Evolutionary conservation across 768 basidiomycete genomes (phyloP), one percentile per base, ranked within the genome.

Genomic region (Auricularia sp.): DNA sequence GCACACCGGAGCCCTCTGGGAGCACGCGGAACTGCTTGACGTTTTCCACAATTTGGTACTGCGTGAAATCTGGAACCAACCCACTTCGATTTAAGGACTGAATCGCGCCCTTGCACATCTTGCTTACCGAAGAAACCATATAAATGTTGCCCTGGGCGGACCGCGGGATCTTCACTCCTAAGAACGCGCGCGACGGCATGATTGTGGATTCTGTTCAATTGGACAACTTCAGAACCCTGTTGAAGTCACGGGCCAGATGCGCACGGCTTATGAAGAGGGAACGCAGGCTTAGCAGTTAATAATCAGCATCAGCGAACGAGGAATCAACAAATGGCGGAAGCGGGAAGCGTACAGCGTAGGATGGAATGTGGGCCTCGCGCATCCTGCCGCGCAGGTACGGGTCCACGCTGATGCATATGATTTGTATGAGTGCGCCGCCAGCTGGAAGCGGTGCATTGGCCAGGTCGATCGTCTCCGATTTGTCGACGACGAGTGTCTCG

Each of bases 401-500:
- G 62, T 83, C 83, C 47, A 83, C 69, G 16, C 78, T 78, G 16
- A 83, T 67, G 4, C 75, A 77, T 16, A 86, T 76, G 0, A 77
- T 77, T 71, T 85, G 85, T 67, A 83, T 54, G 7, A 86, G 69
- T 64, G 83, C 69, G 11, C 18, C 18, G 0, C 81, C 81, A 0
- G 81, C 80, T n/a, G 82, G 71, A 45, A 83, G 70, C 2, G 77
- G 70, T 0, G 77, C 77, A 37, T 69, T 78, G 18, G 83, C 81
- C 33, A 79, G 68, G 67, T 86, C 84, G 68, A 86, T 85, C 1
- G 74, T 78, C 63, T 78, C 69, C 0, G 73, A 77, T 3, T 65
- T 72, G 65, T 85, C 82, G 65, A 81, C 77, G 0, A 79, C 68
- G 2, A 78, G 77, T 4, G 81, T 82, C 68, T 80, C 75, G n/a